Conservation (phyloP, 2,329 filamentous ascomycete genomes). For the Aspergillus sp. region DNA sequence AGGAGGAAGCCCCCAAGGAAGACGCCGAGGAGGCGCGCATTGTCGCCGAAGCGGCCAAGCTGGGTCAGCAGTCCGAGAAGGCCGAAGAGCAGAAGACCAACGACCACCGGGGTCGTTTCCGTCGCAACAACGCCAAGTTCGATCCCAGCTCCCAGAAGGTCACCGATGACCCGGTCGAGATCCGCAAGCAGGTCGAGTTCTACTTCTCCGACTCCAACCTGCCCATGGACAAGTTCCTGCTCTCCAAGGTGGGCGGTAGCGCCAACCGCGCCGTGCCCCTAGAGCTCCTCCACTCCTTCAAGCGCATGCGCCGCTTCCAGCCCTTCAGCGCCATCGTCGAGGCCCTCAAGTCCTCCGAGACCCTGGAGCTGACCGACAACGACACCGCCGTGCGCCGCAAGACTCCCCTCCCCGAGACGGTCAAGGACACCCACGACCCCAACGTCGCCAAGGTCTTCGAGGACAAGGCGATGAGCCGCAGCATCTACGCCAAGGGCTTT, state of each 20-base stretch:
- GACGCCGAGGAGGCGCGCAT: constrained; percentile 38
- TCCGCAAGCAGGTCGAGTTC: constrained; percentile 91
- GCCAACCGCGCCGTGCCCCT: constrained; percentile 73
- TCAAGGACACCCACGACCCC: constrained; percentile 54
- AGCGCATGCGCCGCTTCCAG: constrained; percentile 94
- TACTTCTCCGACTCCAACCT: constrained; percentile 95
- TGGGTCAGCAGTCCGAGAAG: constrained; percentile 38
- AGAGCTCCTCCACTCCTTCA: constrained; percentile 77
- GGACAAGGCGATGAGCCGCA: constrained; percentile 67
- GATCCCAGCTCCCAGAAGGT: constrained; percentile 66
- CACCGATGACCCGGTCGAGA: constrained; percentile 73
- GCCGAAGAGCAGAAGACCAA: constrained; percentile 30
- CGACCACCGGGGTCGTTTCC: constrained; percentile 23
- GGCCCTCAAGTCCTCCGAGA: constrained; percentile 73
- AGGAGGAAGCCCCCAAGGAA: constrained; percentile 23
- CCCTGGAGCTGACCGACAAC: constrained; percentile 70
- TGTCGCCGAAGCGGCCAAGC: constrained; percentile 35
- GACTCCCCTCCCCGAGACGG: constrained; percentile 58
- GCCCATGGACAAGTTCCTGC: constrained; percentile 82
- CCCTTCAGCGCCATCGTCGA: constrained; percentile 79
- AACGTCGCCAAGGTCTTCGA: constrained; percentile 56
- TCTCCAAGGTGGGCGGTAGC: constrained; percentile 70
- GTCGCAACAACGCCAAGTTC: constrained; percentile 64
- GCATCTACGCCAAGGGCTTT: constrained; percentile 92
- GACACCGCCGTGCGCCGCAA: constrained; percentile 75